phyloP scores from a whole-genome alignment of 768 basidiomycete species.

The Jaapia argillacea region DNA sequence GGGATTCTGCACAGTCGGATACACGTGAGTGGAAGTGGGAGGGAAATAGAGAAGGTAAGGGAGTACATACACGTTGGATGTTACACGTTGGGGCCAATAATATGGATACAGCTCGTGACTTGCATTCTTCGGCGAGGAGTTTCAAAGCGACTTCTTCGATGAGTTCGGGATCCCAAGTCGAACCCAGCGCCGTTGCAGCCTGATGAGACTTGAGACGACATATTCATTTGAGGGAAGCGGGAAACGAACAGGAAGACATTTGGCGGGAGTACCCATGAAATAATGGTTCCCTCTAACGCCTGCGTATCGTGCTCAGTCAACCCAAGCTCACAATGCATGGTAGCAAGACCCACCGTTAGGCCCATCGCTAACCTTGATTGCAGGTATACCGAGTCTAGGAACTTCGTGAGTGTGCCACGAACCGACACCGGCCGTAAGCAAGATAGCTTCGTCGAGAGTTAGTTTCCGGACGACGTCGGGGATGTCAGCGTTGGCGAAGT shows the following conservation, averaged over 20 bases:
- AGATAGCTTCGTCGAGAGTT: slow-evolving; percentile 66
- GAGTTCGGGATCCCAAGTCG: slow-evolving; percentile 63
- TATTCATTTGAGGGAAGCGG: too few relatives aligned
- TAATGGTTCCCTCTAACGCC: slow-evolving; percentile 61
- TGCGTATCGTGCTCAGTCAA: slow-evolving; percentile 9
- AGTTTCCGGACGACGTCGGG: slow-evolving; percentile 52
- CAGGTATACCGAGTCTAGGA: slow-evolving; percentile 58
- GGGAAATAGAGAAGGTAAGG: slow-evolving; percentile 2
- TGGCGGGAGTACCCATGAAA: slow-evolving; percentile 75
- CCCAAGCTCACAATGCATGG: slow-evolving; percentile 1
- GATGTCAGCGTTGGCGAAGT: slow-evolving; percentile 57
- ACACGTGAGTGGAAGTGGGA: not conserved
- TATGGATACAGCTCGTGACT: slow-evolving; percentile 55
- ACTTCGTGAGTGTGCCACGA: slow-evolving; percentile 69
- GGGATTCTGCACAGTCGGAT: slow-evolving; percentile 35
- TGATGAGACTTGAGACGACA: slow-evolving; percentile 12
- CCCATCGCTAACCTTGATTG: slow-evolving; percentile 74
- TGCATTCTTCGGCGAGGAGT: slow-evolving; percentile 66
- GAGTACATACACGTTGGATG: slow-evolving; percentile 65
- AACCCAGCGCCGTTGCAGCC: slow-evolving; percentile 64
- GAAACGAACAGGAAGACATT: slow-evolving; percentile 58
- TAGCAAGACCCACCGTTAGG: slow-evolving; percentile 45
- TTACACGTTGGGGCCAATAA: slow-evolving; percentile 79
- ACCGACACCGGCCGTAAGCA: slow-evolving; percentile 62
- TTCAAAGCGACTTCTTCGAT: slow-evolving; percentile 51